phyloP scores from a whole-genome alignment of 73 alveolate species.

The Paramecium pentaurelia region DNA sequence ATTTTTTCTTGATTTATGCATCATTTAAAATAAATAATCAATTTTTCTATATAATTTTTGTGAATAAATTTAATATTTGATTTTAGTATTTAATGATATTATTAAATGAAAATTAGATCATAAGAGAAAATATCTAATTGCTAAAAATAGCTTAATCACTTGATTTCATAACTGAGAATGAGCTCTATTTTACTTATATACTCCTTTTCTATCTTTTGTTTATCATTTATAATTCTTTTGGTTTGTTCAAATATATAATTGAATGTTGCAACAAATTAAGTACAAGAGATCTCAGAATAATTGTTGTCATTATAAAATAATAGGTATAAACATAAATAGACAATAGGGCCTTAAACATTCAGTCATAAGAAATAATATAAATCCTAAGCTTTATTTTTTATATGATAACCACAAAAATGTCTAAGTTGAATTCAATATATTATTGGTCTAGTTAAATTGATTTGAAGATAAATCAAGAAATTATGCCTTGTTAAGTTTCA shows the following conservation, averaged over 20 bases:
- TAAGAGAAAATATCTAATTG: not conserved
- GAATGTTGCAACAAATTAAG: not conserved
- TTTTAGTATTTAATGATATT: not conserved
- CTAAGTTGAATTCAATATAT: not conserved
- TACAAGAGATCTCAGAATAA: not conserved
- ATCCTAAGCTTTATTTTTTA: not conserved
- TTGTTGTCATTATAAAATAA: not conserved
- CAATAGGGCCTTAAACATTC: not conserved
- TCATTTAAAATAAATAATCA: too few relatives aligned
- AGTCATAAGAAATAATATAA: not conserved
- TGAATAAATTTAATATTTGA: not conserved
- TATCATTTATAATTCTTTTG: not conserved
- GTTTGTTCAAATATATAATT: not conserved
- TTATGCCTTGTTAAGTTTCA: not conserved
- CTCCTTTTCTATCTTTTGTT: not conserved
- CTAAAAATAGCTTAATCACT: not conserved
- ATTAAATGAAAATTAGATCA: not conserved
- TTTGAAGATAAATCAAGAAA: not conserved
- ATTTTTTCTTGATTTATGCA: too few relatives aligned
- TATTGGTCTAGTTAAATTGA: not conserved
- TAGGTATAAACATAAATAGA: not conserved
- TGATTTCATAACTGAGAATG: not conserved
- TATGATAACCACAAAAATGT: not conserved
- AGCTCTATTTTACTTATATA: not conserved
- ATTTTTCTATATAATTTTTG: not conserved